phyloP scores from a whole-genome alignment of 331 rosid genomes.

The Pyracantha coccinea region DNA sequence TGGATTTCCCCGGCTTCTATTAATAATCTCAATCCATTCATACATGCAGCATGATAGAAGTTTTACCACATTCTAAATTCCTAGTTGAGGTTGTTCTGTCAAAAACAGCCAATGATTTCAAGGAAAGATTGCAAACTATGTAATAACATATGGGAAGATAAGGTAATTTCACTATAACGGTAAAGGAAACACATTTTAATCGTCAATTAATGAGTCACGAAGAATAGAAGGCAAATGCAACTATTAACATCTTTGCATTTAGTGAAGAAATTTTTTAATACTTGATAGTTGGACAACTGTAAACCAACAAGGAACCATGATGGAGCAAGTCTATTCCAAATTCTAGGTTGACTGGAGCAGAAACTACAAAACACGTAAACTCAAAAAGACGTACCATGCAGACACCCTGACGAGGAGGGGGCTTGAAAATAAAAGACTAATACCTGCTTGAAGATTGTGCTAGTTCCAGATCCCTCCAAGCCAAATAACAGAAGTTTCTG shows the following conservation, averaged over 20 bases:
- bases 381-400: neutral
- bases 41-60: neutral
- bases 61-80: neutral
- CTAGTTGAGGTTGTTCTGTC: neutral
- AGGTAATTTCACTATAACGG: neutral
- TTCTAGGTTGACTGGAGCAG: neutral
- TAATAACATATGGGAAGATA: neutral
- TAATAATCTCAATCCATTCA: neutral
- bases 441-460: constrained; percentile 90
- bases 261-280: neutral
- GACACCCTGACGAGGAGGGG: neutral
- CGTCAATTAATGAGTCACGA: neutral
- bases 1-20: neutral
- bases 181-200: neutral
- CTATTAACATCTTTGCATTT: neutral
- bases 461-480: constrained; percentile 82
- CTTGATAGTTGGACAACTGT: neutral
- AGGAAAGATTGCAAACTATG: neutral
- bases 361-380: neutral
- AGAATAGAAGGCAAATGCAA: neutral
- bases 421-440: neutral
- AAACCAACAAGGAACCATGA: neutral
- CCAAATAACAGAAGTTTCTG: constrained; percentile 89
- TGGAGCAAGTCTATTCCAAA: neutral
- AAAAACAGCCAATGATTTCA: neutral